Evolutionary conservation across 2,329 filamentous ascomycete genomes (phyloP), one percentile per base, ranked within the genome.

Genomic region (Thyridium curvatum): DNA sequence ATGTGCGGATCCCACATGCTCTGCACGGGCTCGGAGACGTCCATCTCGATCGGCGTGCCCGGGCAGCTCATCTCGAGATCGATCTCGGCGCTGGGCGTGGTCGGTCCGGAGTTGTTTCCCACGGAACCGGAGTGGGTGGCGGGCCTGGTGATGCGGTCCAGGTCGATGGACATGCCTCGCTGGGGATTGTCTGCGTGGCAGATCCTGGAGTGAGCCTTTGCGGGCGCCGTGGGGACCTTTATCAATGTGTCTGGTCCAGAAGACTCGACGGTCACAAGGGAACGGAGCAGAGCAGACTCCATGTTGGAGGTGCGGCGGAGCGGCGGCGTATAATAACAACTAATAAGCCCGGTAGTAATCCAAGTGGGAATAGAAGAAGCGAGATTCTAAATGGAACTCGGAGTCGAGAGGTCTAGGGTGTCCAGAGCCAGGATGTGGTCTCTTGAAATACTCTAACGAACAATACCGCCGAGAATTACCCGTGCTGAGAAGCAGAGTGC

Each of bases 1-100:
- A 79, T 85, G 10, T 70, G 68, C 10, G 76, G 74, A 14, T 77
- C 67, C 45, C 69, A 79, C 42, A 78, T 72, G 44, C 69, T 81
- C 35, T 77, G 76, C 26, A 77, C 53, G 4, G 69, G 58, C 33
- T 71, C 66, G 1, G 65, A 65, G 8, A 59, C 66, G 8, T 66
- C 61, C 10, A 38, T 33, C 4, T 49, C 44, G 2, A 49, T 14
- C 4, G 73, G 74, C 7, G 66, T 73, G 6, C 63, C 50, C 3
- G 75, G 71, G 12, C 69, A 59, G 50, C 74, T 82, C 53, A 67
- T 70, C 49, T 82, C 78, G 2, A 78, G 52, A 42, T 69, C 58
- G 31, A 30, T 38, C 10, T 45, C 51, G 4, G 50, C 45, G 32
- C 43, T 46, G 5, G 41, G 33, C 12, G 38, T 35, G 32, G 41